phyloP scores from a whole-genome alignment of 1,284 basidiomycete species.

The Boletus subluridellus region DNA sequence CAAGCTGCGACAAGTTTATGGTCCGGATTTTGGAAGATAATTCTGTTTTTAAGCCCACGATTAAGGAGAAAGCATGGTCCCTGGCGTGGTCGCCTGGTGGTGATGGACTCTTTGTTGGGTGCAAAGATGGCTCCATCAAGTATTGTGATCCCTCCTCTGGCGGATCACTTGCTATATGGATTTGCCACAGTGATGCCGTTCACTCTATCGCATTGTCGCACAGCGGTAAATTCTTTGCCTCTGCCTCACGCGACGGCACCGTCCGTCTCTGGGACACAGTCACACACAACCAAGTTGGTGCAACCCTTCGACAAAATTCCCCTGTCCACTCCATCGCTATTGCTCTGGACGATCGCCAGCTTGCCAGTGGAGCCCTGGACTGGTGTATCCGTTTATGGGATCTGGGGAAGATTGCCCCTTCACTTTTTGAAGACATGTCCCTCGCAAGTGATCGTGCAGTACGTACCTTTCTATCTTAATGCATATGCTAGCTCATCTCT shows the following conservation, averaged over 20 bases:
- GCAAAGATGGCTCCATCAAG: background rate
- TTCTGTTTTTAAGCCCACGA: background rate
- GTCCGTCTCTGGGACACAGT: slow-evolving; percentile 2
- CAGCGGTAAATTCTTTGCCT: background rate
- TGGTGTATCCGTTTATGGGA: background rate
- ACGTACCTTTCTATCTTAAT: background rate
- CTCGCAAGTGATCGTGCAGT: background rate
- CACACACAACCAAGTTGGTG: background rate
- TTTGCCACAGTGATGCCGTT: background rate
- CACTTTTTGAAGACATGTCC: background rate
- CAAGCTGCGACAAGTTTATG: background rate
- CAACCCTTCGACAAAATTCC: background rate
- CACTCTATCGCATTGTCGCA: background rate
- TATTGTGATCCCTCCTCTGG: background rate
- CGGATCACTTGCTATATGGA: background rate
- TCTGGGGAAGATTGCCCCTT: background rate
- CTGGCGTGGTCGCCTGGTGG: background rate
- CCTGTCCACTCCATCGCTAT: background rate
- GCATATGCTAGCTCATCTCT: too few species aligned
- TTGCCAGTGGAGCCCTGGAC: background rate
- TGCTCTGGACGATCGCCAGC: background rate
- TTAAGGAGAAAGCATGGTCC: background rate
- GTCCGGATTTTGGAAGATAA: background rate
- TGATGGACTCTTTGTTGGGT: background rate
- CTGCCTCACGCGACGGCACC: background rate